Evolutionary conservation across 805 yeast genomes (phyloP), one percentile per base, ranked within the genome.

Genomic region (Yamadazyma paraphyllophila): DNA sequence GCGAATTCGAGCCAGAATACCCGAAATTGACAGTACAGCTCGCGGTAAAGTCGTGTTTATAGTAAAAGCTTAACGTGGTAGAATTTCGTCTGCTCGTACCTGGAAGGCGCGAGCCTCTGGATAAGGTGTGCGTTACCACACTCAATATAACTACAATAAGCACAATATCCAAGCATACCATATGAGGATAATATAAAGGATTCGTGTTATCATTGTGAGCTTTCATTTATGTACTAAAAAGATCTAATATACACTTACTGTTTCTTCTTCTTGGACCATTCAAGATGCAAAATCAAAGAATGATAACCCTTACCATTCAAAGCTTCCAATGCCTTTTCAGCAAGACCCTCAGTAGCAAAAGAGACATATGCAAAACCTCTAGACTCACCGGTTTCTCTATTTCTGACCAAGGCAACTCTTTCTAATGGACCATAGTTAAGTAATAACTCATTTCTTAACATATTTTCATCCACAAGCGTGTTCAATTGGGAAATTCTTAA

Each of bases 311-410:
- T 85, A 60, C 97, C 97, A 66, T 94, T 78, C 68, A 90, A 77
- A 44, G 62, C 65, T 51, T 85, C 82, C 69, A 85, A 73, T 43
- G 97, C 98, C 54, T 64, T 66, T 68, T 86, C 83, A 36, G 98
- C 99, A 55, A 71, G 73, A 47, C 67, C 65, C 61, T 81, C 81
- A 46, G 82, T 77, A 48, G 77, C 80, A 65, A 87, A 87, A 49
- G 92, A 84, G 54, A 91, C 95, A 67, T 88, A 94, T 5, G 98
- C 98, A 67, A 92, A 82, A 62, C 99, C 99, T 72, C 49, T 86
- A 37, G 96, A 87, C 67, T 84, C 85, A 54, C 96, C 94, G 24
- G 98, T 94, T 59, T 87, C 96, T 72, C 89, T 85, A 72, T 90
- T 88, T 74, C 88, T 86, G 49, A 90, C 90, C 48, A 94, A 76